A percentile compares a stretch with the other conserved stretches of the same genome.
Conservation (phyloP, 805 yeast genomes). For the Ogataea nonfermentans region DNA sequence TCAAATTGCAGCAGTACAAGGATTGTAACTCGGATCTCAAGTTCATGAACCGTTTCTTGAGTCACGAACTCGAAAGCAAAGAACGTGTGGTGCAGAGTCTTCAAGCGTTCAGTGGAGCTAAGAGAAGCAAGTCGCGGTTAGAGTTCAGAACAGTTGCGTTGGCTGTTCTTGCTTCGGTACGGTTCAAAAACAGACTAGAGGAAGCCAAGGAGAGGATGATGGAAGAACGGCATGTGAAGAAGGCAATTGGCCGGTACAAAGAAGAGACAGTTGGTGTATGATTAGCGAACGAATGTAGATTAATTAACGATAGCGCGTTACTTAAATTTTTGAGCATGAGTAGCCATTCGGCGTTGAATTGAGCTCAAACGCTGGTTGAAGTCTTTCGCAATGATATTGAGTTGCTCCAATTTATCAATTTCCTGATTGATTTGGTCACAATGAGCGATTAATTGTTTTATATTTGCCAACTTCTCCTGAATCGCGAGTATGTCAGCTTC, state of each 20-base stretch:
- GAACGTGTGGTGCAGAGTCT: conserved; percentile 18
- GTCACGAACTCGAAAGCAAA: conserved; percentile 28
- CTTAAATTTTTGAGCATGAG: conserved; percentile 17
- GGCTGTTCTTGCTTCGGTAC: conserved; percentile 38
- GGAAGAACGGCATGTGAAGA: conserved; percentile 20
- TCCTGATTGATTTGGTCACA: conserved; percentile 30
- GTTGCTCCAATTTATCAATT: conserved; percentile 35
- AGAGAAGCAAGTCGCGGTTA: conserved; percentile 23
- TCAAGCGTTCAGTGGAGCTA: conserved; percentile 5
- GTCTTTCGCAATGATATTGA: conserved; percentile 31
- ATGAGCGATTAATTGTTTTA: conserved; percentile 21
- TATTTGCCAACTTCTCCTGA: conserved; percentile 19
- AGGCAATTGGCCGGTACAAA: conserved; percentile 14
- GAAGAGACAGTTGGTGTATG: conserved; percentile 14
- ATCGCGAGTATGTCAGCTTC: conserved; percentile 24
- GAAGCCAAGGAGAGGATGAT: conserved; percentile 19
- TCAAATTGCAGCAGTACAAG: conserved; percentile 46
- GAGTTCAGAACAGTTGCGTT: conserved; percentile 31
- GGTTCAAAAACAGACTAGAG: conserved; percentile 35
- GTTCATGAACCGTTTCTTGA: conserved; percentile 34
- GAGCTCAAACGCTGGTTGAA: conserved; percentile 26
- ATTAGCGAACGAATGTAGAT: conserved; percentile 11
- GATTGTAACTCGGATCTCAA: conserved; percentile 36
- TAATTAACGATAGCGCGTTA: conserved; percentile 8
- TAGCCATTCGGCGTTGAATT: conserved; percentile 22